Evolutionary conservation across 1,139 yeast genomes (phyloP).

Genomic region (Candida sojae): DNA sequence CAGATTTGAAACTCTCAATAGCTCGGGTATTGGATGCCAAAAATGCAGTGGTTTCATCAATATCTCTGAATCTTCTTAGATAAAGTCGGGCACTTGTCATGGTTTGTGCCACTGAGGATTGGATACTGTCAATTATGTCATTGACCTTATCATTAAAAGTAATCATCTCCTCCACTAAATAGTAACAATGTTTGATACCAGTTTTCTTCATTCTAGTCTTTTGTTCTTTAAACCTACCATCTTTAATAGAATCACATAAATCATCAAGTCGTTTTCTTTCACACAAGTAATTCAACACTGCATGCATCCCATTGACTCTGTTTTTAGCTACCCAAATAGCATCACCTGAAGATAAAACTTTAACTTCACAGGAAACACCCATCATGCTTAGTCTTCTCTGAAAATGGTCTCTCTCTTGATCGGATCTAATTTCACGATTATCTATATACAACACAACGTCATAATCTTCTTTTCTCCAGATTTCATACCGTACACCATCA

Average conservation of each 20-base stretch:
- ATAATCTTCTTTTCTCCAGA: constrained; percentile 46
- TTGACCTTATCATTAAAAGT: constrained; percentile 30
- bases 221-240: constrained; percentile 88
- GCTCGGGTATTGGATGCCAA: constrained; percentile 58
- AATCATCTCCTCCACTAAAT: constrained; percentile 77
- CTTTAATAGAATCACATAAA: constrained; percentile 76
- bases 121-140: constrained; percentile 63
- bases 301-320: constrained; percentile 56
- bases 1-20: constrained; percentile 41
- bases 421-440: constrained; percentile 74
- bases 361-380: constrained; percentile 54
- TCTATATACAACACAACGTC: constrained; percentile 70
- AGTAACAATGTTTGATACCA: constrained; percentile 67
- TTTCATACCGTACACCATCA: constrained; percentile 31
- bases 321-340: constrained; percentile 85
- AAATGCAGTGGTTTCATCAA: constrained; percentile 75
- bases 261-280: constrained; percentile 92
- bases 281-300: constrained; percentile 74
- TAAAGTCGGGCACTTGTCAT: constrained; percentile 68
- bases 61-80: constrained; percentile 65
- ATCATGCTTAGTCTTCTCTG: constrained; percentile 49
- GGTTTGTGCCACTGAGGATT: constrained; percentile 76
- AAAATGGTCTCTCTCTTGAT: constrained; percentile 65
- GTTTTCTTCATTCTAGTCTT: constrained; percentile 72
- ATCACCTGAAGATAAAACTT: constrained; percentile 81